Percentiles rank a stretch among this genome's conserved stretches.
These are phyloP conservation scores for Coemansia sp. DNA, from an alignment of 192 early-diverging fungal genomes.

Conservation along the genomic window DNA sequence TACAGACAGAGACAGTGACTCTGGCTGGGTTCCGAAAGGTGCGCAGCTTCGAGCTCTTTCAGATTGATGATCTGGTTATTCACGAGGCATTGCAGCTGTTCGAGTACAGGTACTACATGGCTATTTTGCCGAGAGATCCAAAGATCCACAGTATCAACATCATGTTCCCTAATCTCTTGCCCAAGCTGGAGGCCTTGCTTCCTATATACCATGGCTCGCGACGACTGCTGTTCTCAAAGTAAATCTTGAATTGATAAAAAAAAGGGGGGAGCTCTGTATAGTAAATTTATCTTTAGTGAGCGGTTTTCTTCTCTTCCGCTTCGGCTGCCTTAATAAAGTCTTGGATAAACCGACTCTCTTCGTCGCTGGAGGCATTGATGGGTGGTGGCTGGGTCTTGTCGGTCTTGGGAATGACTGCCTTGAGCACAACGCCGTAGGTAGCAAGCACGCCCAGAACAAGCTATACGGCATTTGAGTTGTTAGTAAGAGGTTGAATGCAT, in stretches of 20 bases:
- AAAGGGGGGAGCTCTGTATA: not conserved
- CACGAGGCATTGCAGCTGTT: constrained; percentile 47
- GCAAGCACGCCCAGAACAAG: constrained; percentile 51
- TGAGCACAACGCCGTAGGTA: constrained; percentile 36
- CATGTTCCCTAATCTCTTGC: constrained; percentile 48
- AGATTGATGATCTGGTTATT: constrained; percentile 42
- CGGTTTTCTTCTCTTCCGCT: constrained; percentile 34
- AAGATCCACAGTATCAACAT: constrained; percentile 20
- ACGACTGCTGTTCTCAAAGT: constrained; percentile 22
- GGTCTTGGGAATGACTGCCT: constrained; percentile 36
- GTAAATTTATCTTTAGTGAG: constrained; percentile 9
- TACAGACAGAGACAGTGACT: constrained; percentile 41
- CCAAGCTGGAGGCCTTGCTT: constrained; percentile 27
- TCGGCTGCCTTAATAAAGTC: constrained; percentile 54
- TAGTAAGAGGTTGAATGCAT: not conserved
- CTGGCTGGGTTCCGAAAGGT: constrained; percentile 31
- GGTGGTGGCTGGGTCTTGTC: constrained; percentile 52
- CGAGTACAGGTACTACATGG: constrained; percentile 52
- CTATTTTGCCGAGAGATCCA: constrained; percentile 34
- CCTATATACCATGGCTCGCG: constrained; percentile 47
- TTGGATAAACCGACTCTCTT: constrained; percentile 51
- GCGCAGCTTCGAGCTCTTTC: constrained; percentile 28
- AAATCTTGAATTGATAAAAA: not conserved
- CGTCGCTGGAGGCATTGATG: constrained; percentile 45
- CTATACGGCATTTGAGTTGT: constrained; percentile 16